Evolutionary conservation across 305 asterid genomes (phyloP).

Genomic region (Fraxinus nigra): DNA sequence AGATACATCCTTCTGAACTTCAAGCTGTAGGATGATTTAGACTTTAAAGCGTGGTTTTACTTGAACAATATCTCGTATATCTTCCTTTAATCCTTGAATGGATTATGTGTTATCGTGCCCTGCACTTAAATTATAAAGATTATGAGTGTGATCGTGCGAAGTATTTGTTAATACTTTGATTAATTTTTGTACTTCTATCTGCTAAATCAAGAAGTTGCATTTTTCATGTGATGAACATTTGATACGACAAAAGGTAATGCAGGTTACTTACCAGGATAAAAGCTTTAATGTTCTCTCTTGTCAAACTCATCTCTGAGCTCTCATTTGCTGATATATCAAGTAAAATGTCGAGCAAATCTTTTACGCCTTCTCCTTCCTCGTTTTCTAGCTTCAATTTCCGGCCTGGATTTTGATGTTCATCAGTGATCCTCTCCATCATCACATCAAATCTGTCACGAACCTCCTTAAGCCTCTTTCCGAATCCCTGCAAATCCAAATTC

Average conservation of each 20-base stretch:
- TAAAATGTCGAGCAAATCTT: constrained; percentile 60
- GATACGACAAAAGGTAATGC: neutral
- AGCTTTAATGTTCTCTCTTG: constrained; percentile 62
- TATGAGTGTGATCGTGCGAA: neutral
- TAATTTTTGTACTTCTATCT: neutral
- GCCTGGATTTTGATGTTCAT: constrained; percentile 39
- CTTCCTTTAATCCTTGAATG: neutral
- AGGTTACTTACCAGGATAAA: constrained; percentile 46
- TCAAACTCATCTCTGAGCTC: constrained; percentile 45
- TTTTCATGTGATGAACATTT: neutral
- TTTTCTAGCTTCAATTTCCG: constrained; percentile 15
- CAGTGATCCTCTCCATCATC: constrained; percentile 58
- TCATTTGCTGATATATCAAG: constrained; percentile 64
- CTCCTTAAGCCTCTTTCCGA: constrained; percentile 37
- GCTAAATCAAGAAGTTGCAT: neutral
- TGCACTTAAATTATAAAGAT: neutral
- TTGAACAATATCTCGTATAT: neutral
- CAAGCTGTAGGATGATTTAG: neutral
- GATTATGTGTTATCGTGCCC: neutral
- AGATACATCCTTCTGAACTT: neutral
- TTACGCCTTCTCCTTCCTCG: constrained; percentile 24
- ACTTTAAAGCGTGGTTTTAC: neutral
- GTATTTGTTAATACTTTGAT: too few species aligned
- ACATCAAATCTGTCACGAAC: constrained; percentile 49
- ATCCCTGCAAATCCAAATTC: constrained; percentile 57